Conservation (phyloP, 441 rosid genomes). For the Syzygium syzygioides region DNA sequence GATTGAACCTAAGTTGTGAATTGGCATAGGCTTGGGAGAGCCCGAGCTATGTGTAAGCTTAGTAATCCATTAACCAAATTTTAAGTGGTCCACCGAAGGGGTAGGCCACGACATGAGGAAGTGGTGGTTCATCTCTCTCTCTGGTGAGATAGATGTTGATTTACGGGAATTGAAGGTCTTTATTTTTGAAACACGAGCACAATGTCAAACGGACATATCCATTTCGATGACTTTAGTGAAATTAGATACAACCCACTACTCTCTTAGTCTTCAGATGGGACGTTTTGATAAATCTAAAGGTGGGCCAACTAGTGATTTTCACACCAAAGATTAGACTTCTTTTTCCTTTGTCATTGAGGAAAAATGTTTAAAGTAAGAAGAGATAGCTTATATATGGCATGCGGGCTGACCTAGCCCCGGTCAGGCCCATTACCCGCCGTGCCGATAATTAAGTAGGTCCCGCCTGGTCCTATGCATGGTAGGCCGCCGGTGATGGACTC, state of each 20-base stretch:
- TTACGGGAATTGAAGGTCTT: too few relatives aligned
- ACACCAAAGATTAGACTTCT: neutral
- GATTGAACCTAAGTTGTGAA: too few relatives aligned
- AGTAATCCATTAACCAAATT: too few relatives aligned
- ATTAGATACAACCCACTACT: neutral
- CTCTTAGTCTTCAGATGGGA: neutral
- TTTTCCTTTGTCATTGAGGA: neutral
- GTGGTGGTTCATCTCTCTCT: neutral
- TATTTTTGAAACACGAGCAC: neutral
- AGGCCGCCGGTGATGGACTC: neutral
- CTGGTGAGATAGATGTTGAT: neutral
- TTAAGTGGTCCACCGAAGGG: too few relatives aligned
- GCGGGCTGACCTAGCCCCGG: neutral
- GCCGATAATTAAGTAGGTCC: neutral
- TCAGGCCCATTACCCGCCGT: neutral
- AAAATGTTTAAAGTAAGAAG: neutral
- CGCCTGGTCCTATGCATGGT: neutral
- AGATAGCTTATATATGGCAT: neutral
- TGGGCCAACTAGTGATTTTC: neutral
- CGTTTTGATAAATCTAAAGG: neutral
- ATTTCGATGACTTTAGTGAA: neutral
- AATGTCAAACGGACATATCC: neutral
- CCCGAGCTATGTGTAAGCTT: too few relatives aligned
- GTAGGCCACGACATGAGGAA: conserved; percentile 6
- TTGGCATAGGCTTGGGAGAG: too few relatives aligned